These are phyloP conservation scores for Mortierella polycephala DNA, from an alignment of 371 early-diverging fungal species.

Conservation along the genomic window DNA sequence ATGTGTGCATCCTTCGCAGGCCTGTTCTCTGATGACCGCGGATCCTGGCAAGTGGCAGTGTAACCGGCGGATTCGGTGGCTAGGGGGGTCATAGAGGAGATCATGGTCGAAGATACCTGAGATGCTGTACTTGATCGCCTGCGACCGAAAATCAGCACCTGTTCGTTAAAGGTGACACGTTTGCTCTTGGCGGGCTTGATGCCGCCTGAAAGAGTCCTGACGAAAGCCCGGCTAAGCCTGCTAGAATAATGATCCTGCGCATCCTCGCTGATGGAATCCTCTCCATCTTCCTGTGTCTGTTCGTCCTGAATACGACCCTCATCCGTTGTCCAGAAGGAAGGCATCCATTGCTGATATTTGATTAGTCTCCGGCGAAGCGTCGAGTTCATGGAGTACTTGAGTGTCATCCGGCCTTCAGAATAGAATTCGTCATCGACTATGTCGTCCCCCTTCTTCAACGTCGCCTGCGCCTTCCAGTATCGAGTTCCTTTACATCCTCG, in stretches of 20 bases:
- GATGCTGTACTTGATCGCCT: constrained; percentile 26
- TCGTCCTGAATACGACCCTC: constrained; percentile 7
- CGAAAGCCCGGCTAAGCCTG: constrained; percentile 13
- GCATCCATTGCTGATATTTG: constrained; percentile 38
- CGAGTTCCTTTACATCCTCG: constrained; percentile 5
- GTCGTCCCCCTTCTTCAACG: constrained; percentile 18
- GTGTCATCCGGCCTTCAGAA: constrained; percentile 18
- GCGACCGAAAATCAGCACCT: constrained; percentile 41
- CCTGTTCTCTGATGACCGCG: not conserved
- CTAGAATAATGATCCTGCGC: constrained; percentile 5
- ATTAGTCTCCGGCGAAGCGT: constrained; percentile 27
- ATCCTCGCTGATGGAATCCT: constrained; percentile 6
- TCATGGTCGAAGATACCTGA: not conserved
- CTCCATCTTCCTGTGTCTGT: not conserved
- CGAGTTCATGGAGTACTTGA: constrained; percentile 37
- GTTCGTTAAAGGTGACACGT: constrained; percentile 51
- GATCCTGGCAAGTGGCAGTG: not conserved
- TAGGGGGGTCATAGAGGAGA: not conserved
- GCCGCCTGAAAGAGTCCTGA: constrained; percentile 23
- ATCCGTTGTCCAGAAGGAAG: constrained; percentile 23
- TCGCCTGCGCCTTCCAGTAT: constrained; percentile 17
- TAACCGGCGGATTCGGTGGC: not conserved
- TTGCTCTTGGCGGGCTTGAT: constrained; percentile 27
- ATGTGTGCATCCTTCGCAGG: not conserved
- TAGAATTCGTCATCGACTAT: constrained; percentile 11